Conservation (phyloP, 768 basidiomycete species). For the Trametes meyenii region DNA sequence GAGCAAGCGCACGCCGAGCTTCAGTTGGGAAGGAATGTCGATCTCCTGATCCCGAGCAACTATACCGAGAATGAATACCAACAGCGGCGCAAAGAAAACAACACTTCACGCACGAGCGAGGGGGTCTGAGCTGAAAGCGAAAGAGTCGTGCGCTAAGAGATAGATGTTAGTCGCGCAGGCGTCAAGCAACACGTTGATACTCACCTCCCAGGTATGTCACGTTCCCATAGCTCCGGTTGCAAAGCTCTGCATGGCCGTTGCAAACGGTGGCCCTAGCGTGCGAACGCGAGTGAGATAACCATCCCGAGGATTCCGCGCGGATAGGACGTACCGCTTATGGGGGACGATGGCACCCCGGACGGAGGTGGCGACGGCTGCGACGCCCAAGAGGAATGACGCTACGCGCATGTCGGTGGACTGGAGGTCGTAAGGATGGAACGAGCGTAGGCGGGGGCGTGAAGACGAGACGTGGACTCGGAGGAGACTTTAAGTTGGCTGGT, state of each 20-base stretch:
- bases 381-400: conserved; percentile 10
- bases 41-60: conserved; percentile 55
- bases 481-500: conserved; percentile 20
- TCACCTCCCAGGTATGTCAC: conserved; percentile 39
- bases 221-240: conserved; percentile 55
- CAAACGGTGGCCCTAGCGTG: conserved; percentile 43
- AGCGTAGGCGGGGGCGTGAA: conserved; percentile 8
- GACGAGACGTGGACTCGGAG: conserved; percentile 1
- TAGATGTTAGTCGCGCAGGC: background rate
- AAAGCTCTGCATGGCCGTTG: conserved; percentile 69
- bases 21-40: conserved; percentile 51
- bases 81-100: background rate
- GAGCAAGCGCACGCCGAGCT: conserved; percentile 55
- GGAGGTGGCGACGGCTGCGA: conserved; percentile 15
- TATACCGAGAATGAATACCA: conserved; percentile 15
- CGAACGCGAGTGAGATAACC: background rate
- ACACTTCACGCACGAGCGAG: conserved; percentile 41
- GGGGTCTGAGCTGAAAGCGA: conserved; percentile 51
- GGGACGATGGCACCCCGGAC: conserved; percentile 11
- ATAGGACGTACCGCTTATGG: conserved; percentile 8
- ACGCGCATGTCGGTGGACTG: conserved; percentile 12
- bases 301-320: background rate
- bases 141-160: conserved; percentile 55
- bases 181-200: conserved; percentile 13
- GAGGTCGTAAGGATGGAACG: conserved; percentile 6